Evolutionary conservation across 345 rosid species (phyloP).

Genomic region (Bretschneidera sinensis): DNA sequence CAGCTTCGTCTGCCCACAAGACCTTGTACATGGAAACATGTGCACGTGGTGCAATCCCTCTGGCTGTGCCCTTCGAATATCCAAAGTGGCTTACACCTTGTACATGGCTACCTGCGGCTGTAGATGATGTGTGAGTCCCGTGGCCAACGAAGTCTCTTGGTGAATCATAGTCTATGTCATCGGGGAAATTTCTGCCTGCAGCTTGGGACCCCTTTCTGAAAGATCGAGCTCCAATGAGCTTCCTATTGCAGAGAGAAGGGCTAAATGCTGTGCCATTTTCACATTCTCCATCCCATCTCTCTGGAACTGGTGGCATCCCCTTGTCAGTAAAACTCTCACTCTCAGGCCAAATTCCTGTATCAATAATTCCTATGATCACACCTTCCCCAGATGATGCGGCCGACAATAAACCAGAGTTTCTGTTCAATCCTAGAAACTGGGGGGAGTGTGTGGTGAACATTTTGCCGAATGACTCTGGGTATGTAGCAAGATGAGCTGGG

Average conservation of each 20-base stretch:
- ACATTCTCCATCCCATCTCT: constrained; percentile 40
- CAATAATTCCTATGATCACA: constrained; percentile 31
- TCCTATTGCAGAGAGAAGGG: constrained; percentile 40
- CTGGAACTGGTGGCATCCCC: constrained; percentile 23
- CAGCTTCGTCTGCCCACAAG: constrained; percentile 30
- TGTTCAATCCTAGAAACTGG: constrained; percentile 18
- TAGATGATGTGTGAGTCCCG: constrained; percentile 48
- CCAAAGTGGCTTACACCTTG: constrained; percentile 34
- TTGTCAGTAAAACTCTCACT: constrained; percentile 28
- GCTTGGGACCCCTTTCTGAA: constrained; percentile 32
- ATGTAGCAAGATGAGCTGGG: too few relatives aligned
- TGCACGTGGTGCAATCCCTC: constrained; percentile 37
- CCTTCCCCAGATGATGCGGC: constrained; percentile 26
- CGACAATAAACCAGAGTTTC: constrained; percentile 23
- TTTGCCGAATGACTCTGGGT: too few relatives aligned
- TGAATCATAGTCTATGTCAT: too few relatives aligned
- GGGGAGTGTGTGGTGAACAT: constrained; percentile 31
- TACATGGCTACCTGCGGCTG: constrained; percentile 41
- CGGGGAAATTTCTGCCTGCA: constrained; percentile 18
- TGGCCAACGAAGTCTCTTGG: constrained; percentile 40
- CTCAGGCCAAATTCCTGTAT: constrained; percentile 40
- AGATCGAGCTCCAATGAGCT: constrained; percentile 39
- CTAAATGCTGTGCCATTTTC: too few relatives aligned
- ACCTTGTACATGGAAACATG: constrained; percentile 41
- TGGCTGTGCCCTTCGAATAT: constrained; percentile 40